These are phyloP conservation scores for Daphne laureola DNA, from an alignment of 441 rosid genomes.

Conservation along the genomic window DNA sequence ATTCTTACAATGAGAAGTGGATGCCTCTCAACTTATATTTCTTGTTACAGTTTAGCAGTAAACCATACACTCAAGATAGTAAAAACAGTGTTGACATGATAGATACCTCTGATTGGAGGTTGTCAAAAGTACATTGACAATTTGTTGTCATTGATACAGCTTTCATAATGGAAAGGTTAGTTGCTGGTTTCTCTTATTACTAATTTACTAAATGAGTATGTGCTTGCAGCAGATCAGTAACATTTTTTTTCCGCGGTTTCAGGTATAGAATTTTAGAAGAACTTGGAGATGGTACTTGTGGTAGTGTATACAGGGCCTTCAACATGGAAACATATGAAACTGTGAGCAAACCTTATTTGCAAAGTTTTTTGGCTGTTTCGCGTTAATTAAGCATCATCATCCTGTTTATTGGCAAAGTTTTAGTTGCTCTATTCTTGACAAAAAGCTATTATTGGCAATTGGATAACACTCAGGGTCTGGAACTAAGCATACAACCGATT, in stretches of 20 bases:
- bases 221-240: background rate
- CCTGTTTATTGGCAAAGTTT: background rate
- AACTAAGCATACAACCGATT: too few relatives aligned
- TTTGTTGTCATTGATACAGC: conserved; percentile 25
- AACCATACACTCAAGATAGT: conserved; percentile 32
- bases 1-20: conserved; percentile 45
- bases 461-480: too few relatives aligned
- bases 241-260: conserved; percentile 9
- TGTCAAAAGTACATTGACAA: conserved; percentile 60
- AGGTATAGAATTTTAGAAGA: conserved; percentile 83
- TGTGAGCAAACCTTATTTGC: conserved; percentile 32
- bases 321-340: conserved; percentile 63
- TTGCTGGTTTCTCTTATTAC: conserved; percentile 10
- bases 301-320: conserved; percentile 82
- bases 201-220: background rate
- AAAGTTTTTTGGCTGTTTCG: background rate
- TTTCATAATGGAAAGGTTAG: conserved; percentile 72
- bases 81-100: conserved; percentile 32
- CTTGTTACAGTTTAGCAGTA: conserved; percentile 63
- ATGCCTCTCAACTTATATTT: conserved; percentile 38
- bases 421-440: too few relatives aligned
- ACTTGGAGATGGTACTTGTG: conserved; percentile 98
- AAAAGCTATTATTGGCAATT: too few relatives aligned
- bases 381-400: background rate
- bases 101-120: conserved; percentile 43